These are phyloP conservation scores for Crithidia acanthocephali DNA, from an alignment of 208 protist genomes.

Conservation along the genomic window DNA sequence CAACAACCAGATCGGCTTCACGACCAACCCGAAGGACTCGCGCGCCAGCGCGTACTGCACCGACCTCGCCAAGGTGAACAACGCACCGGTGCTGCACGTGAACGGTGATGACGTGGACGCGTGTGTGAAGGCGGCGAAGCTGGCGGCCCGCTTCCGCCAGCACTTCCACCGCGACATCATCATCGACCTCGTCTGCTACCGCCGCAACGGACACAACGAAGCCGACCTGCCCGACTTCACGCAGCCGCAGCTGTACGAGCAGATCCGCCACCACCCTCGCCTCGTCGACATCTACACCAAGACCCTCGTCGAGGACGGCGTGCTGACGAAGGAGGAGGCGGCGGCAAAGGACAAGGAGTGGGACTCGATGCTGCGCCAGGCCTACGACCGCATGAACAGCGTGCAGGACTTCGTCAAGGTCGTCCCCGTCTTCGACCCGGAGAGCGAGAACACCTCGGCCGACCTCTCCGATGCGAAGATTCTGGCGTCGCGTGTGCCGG, in stretches of 20 bases:
- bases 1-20: conserved; percentile 99
- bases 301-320: conserved; percentile 76
- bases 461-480: conserved; percentile 56
- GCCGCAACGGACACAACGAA: conserved; percentile 98
- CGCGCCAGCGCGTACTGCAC: conserved; percentile 97
- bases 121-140: conserved; percentile 86
- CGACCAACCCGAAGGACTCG: conserved; percentile 93
- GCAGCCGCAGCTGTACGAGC: conserved; percentile 95
- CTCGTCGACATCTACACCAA: conserved; percentile 93
- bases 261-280: conserved; percentile 88
- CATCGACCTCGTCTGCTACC: conserved; percentile 98
- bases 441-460: conserved; percentile 73
- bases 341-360: conserved; percentile 77
- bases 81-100: conserved; percentile 97
- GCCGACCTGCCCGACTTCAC: conserved; percentile 97
- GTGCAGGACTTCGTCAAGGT: conserved; percentile 88
- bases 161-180: conserved; percentile 96
- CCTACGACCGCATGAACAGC: conserved; percentile 79
- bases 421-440: conserved; percentile 68
- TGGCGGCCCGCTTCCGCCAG: conserved; percentile 94
- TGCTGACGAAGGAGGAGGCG: conserved; percentile 73
- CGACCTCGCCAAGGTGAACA: conserved; percentile 96
- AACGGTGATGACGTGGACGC: conserved; percentile 98
- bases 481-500: conserved; percentile 25
- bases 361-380: conserved; percentile 73